A percentile compares a stretch with the other conserved stretches of the same genome.
phyloP scores from a whole-genome alignment of 2,329 filamentous ascomycete genomes.

The Apiospora kogelbergensis region DNA sequence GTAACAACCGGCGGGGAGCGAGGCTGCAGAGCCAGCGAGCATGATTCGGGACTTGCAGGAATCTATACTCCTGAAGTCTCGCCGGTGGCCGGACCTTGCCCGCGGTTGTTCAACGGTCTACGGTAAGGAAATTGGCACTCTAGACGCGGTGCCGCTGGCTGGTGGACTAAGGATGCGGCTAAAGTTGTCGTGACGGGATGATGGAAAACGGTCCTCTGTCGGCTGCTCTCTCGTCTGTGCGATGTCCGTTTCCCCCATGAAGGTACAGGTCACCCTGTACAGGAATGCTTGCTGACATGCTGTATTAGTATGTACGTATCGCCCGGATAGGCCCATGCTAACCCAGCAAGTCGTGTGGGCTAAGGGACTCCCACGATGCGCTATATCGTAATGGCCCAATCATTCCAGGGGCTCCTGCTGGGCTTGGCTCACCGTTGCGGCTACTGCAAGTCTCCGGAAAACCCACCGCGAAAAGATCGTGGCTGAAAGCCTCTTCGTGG shows the following conservation, averaged over 20 bases:
- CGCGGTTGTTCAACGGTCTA: background rate
- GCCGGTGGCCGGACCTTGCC: background rate
- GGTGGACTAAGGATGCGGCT: background rate
- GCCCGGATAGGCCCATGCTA: background rate
- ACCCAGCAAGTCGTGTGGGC: background rate
- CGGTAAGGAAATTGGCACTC: background rate
- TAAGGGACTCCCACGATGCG: background rate
- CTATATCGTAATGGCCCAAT: constrained; percentile 4
- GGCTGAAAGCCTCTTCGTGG: background rate
- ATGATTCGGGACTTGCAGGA: background rate
- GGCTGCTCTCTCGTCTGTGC: background rate
- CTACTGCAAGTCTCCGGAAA: constrained; percentile 11
- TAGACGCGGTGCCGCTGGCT: constrained; percentile 1
- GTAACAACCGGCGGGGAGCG: background rate
- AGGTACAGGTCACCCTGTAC: background rate
- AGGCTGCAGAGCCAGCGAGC: background rate
- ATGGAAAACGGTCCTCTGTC: background rate
- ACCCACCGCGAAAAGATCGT: background rate
- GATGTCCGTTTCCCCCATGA: background rate
- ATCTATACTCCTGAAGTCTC: background rate
- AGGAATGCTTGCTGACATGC: background rate
- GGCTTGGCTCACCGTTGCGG: constrained; percentile 12
- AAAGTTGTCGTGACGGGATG: background rate
- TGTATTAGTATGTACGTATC: background rate
- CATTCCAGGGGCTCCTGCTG: constrained; percentile 3